Evolutionary conservation across 2,329 filamentous ascomycete species (phyloP), one percentile per base, ranked within the genome.

Genomic region (Arachnopeziza araneosa): DNA sequence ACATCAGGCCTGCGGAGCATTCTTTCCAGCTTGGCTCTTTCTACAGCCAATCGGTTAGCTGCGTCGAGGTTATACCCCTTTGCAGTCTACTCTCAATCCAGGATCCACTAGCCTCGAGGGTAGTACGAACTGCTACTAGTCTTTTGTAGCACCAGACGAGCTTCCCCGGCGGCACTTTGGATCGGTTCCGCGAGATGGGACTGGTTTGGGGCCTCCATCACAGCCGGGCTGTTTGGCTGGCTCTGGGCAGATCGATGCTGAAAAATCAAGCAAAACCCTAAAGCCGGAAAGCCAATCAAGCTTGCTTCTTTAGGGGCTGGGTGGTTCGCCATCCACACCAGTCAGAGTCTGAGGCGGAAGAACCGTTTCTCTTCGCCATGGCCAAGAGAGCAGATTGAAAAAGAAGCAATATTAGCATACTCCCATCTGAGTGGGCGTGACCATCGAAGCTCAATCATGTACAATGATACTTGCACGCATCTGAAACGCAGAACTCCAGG

Each of bases 111-210:
- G 26, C 26, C 9, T 9, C 9, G 26, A 30, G 26, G 26, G 26
- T 30, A 30, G 26, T 30, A 30, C 5, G 26, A 9, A 4, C 5
- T 30, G 26, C 26, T 30, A 30, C 26, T 30, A 9, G 26, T 30
- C 36, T 44, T 19, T 44, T 44, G 36, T 44, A 14, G 12, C 36
- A 3, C 12, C 21, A 52, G 22, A 52, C 4, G 2, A n/a, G 14
- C 50, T 24, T 54, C 52, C 22, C 52, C 52, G 52, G 52, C 52
- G 52, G 52, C 52, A 54, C 52, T 54, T 52, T 17, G 52, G 26
- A 54, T 30, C 23, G 14, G 8, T 54, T 54, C 52, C 52, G 52
- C 52, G 52, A 54, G 24, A n/a, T 23, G 24, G 50, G 26, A 30
- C 26, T 30, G 26, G 26, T 30, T 14, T 19, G 36, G 10, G 36